phyloP scores from a whole-genome alignment of 148 eudicot species.

The Mesembryanthemum crystallinum region DNA sequence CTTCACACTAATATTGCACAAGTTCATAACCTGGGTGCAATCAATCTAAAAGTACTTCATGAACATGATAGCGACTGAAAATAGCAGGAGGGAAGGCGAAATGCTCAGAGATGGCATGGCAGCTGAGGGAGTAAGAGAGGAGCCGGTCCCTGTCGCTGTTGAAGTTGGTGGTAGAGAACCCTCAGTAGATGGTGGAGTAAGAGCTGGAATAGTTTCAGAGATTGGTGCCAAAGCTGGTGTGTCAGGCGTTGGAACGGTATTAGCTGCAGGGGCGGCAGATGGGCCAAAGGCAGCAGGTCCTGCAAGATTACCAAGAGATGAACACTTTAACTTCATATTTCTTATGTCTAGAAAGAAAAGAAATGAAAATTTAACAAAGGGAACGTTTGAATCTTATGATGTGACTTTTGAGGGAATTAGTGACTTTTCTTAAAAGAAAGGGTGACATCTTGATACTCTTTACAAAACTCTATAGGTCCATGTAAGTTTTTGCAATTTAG shows the following conservation, averaged over 20 bases:
- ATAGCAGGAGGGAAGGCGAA: constrained; percentile 36
- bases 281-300: constrained; percentile 52
- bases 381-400: too few species aligned
- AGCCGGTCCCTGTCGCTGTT: constrained; percentile 35
- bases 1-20: constrained; percentile 20
- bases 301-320: constrained; percentile 10
- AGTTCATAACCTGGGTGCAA: neutral
- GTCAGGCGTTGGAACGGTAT: constrained; percentile 26
- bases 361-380: too few species aligned
- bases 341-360: neutral
- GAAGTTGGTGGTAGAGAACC: constrained; percentile 39
- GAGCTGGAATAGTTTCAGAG: constrained; percentile 34
- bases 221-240: constrained; percentile 52
- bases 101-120: constrained; percentile 32
- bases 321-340: neutral
- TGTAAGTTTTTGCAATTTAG: neutral
- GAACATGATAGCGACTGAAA: constrained; percentile 29
- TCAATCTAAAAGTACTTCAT: constrained; percentile 30
- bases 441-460: neutral
- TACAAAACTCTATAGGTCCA: neutral
- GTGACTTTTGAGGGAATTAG: too few species aligned
- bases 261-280: constrained; percentile 40
- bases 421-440: too few species aligned
- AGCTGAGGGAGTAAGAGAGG: constrained; percentile 42
- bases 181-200: constrained; percentile 39